phyloP scores from a whole-genome alignment of 2,329 filamentous ascomycete genomes.

The Penicillium sp. region DNA sequence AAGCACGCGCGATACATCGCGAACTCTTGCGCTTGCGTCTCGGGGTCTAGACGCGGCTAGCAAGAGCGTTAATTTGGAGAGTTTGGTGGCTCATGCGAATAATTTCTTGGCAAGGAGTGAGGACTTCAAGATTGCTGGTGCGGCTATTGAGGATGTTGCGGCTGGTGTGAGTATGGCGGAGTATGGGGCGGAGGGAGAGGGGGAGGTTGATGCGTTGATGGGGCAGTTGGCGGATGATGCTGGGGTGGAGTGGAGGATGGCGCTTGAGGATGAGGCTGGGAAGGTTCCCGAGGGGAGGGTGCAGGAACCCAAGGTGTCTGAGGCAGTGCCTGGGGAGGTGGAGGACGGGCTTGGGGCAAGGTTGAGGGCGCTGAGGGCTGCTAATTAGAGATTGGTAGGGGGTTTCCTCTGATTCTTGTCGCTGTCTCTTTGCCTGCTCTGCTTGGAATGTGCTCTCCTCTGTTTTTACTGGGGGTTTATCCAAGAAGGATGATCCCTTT shows the following conservation, averaged over 20 bases:
- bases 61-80: constrained; percentile 52
- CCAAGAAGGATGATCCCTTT: background rate
- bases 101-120: constrained; percentile 48
- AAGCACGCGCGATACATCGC: constrained; percentile 51
- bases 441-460: background rate
- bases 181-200: constrained; percentile 49
- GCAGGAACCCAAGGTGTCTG: constrained; percentile 33
- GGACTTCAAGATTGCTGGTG: constrained; percentile 50
- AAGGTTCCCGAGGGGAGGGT: constrained; percentile 45
- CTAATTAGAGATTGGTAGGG: constrained; percentile 27
- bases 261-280: constrained; percentile 45
- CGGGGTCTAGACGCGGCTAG: constrained; percentile 50
- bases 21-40: constrained; percentile 49
- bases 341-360: constrained; percentile 49
- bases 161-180: constrained; percentile 49
- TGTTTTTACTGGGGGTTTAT: background rate
- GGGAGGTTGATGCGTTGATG: constrained; percentile 49
- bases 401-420: background rate
- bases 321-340: constrained; percentile 38
- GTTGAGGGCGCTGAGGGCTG: constrained; percentile 46
- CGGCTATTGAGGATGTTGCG: constrained; percentile 48
- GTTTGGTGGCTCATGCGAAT: constrained; percentile 47
- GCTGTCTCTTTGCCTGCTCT: background rate
- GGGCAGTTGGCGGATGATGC: constrained; percentile 51
- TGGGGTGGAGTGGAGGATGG: constrained; percentile 47